Percentiles rank a stretch among this genome's conserved stretches.
These are phyloP conservation scores for Exserohilum turcica DNA, from an alignment of 2,329 filamentous ascomycete species.

Conservation along the genomic window DNA sequence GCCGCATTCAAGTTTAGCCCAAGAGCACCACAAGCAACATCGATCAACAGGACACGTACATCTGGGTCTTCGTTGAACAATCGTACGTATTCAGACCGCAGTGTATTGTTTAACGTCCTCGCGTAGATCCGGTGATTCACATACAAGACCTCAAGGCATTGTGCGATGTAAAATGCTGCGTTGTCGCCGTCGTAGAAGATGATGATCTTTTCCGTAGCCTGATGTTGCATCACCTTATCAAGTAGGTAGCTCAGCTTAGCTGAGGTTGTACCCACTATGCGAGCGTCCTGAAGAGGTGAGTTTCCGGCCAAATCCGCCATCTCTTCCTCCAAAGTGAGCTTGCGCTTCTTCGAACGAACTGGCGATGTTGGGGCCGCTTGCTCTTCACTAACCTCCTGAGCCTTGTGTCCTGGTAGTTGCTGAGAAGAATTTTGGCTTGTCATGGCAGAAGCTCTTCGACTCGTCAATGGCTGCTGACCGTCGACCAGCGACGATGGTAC, in stretches of 20 bases:
- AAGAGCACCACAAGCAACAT: conserved; percentile 85
- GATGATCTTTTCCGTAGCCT: conserved; percentile 80
- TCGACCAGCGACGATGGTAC: conserved; percentile 50
- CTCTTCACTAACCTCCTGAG: background rate
- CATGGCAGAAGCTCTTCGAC: conserved; percentile 28
- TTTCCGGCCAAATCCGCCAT: conserved; percentile 43
- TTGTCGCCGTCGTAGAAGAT: conserved; percentile 93
- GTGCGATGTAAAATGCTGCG: conserved; percentile 81
- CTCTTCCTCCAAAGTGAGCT: conserved; percentile 39
- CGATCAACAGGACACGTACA: conserved; percentile 84
- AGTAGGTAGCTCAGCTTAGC: conserved; percentile 87
- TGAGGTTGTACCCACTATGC: conserved; percentile 78
- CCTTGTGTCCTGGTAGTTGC: conserved; percentile 14
- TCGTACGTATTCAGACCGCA: conserved; percentile 75
- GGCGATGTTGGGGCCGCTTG: conserved; percentile 15
- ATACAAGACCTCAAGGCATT: conserved; percentile 74
- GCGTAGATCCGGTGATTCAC: conserved; percentile 71
- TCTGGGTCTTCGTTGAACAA: conserved; percentile 73
- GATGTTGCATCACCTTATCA: conserved; percentile 70
- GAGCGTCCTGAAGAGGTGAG: conserved; percentile 64
- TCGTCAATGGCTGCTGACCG: conserved; percentile 43
- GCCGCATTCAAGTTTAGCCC: conserved; percentile 84
- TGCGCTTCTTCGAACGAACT: conserved; percentile 36
- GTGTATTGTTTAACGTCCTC: conserved; percentile 63
- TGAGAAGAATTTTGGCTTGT: conserved; percentile 28